phyloP scores from a whole-genome alignment of 805 yeast species.

The Lipomyces kockii region DNA sequence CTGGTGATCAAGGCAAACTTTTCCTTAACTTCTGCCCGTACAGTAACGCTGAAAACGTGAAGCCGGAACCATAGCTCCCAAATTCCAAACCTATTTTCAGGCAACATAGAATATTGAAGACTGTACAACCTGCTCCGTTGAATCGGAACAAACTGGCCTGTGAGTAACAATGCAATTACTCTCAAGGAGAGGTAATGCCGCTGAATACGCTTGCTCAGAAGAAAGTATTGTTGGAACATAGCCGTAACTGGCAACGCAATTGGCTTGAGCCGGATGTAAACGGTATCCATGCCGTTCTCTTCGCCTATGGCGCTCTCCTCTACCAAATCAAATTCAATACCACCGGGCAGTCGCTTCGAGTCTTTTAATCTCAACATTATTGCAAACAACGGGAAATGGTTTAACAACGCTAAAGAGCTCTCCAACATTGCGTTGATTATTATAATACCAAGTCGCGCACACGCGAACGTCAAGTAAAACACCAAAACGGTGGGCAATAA shows the following conservation, averaged over 20 bases:
- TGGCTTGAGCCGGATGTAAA: slow-evolving; percentile 39
- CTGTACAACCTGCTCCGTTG: slow-evolving; percentile 56
- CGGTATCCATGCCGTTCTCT: not conserved
- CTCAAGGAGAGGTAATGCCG: slow-evolving; percentile 51
- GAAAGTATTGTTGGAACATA: slow-evolving; percentile 56
- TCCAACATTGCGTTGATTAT: slow-evolving; percentile 59
- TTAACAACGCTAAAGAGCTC: slow-evolving; percentile 63
- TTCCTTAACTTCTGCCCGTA: slow-evolving; percentile 19
- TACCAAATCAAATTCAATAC: slow-evolving; percentile 48
- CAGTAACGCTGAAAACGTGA: slow-evolving; percentile 13
- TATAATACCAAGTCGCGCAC: slow-evolving; percentile 59
- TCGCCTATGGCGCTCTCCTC: slow-evolving; percentile 4
- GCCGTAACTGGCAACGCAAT: slow-evolving; percentile 52
- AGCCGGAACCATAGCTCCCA: slow-evolving; percentile 33
- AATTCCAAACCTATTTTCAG: slow-evolving; percentile 47
- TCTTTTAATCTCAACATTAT: slow-evolving; percentile 78
- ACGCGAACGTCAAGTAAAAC: slow-evolving; percentile 76
- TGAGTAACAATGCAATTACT: slow-evolving; percentile 50
- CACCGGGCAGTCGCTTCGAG: slow-evolving; percentile 69
- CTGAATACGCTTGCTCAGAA: slow-evolving; percentile 49
- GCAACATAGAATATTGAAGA: slow-evolving; percentile 58
- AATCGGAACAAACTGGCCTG: slow-evolving; percentile 56
- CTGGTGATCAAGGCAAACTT: slow-evolving; percentile 13
- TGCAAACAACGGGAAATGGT: slow-evolving; percentile 87
- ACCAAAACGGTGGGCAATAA: slow-evolving; percentile 86